A percentile compares a stretch with the other conserved stretches of the same genome.
Evolutionary conservation across 805 yeast species (phyloP).

Genomic region (Ogataea henricii): DNA sequence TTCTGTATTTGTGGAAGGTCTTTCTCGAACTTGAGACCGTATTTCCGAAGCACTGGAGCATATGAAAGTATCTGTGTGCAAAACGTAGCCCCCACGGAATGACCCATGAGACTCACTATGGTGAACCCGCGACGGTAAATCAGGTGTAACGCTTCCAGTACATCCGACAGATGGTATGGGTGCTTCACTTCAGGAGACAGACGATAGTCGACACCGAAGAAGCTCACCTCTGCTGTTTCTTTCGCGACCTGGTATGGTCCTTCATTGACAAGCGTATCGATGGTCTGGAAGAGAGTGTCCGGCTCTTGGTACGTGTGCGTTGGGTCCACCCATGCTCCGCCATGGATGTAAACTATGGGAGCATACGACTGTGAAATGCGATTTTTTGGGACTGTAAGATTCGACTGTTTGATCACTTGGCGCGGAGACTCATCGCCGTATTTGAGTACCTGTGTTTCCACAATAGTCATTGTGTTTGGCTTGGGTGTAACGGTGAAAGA

Average conservation of each 20-base stretch:
- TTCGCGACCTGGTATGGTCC: not conserved
- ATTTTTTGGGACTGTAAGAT: constrained; percentile 8
- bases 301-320: constrained; percentile 61
- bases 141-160: constrained; percentile 42
- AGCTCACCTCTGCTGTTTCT: constrained; percentile 7
- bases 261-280: constrained; percentile 20
- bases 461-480: constrained; percentile 13
- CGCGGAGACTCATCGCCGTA: constrained; percentile 18
- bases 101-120: constrained; percentile 55
- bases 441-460: constrained; percentile 2
- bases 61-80: constrained; percentile 51
- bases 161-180: constrained; percentile 64
- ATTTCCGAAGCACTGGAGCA: constrained; percentile 11
- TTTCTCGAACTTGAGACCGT: constrained; percentile 10
- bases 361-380: not conserved
- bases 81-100: constrained; percentile 79
- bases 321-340: constrained; percentile 88
- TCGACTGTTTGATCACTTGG: constrained; percentile 23
- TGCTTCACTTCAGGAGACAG: constrained; percentile 62
- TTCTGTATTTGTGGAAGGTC: constrained; percentile 24
- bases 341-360: constrained; percentile 65
- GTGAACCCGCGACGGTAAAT: constrained; percentile 27
- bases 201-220: constrained; percentile 61
- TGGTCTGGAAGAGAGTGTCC: constrained; percentile 32
- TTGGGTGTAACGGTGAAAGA: no score